Percentiles rank a stretch among this genome's conserved stretches.
Evolutionary conservation across 441 rosid genomes (phyloP).

Genomic region (Gossypium aridum): DNA sequence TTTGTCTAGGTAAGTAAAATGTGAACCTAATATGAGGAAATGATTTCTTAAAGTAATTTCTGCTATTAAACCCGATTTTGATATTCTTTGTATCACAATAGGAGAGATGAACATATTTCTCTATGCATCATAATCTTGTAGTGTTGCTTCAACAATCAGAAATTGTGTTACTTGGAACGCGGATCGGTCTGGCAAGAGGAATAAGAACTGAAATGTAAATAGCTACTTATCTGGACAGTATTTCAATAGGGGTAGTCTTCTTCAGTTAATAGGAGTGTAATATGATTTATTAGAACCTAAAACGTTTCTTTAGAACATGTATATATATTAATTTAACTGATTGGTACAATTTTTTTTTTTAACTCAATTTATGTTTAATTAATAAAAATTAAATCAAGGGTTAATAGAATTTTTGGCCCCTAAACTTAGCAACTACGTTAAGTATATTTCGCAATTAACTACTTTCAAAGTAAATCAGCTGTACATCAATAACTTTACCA

Average conservation of each 20-base stretch:
- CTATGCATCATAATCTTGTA: constrained; percentile 1
- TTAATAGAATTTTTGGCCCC: no score
- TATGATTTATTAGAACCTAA: no score
- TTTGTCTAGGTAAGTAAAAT: not conserved
- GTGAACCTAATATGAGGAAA: not conserved
- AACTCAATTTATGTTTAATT: no score
- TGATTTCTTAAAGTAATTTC: not conserved
- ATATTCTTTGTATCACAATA: not conserved
- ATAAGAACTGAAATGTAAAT: not conserved
- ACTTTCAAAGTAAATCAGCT: no score
- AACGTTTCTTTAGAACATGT: not conserved
- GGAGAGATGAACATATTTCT: not conserved
- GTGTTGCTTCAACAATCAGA: not conserved
- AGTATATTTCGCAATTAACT: no score
- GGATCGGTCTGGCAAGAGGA: not conserved
- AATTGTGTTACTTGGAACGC: not conserved
- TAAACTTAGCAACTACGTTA: no score
- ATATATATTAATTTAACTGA: not conserved
- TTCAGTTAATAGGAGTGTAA: not conserved
- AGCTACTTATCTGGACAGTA: not conserved
- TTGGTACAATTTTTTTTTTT: no score
- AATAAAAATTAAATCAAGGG: no score
- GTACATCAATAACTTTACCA: no score
- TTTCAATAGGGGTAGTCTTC: not conserved
- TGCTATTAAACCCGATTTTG: not conserved